Evolutionary conservation across 257 asterid species (phyloP).

Genomic region (Solanum chiquidenum): DNA sequence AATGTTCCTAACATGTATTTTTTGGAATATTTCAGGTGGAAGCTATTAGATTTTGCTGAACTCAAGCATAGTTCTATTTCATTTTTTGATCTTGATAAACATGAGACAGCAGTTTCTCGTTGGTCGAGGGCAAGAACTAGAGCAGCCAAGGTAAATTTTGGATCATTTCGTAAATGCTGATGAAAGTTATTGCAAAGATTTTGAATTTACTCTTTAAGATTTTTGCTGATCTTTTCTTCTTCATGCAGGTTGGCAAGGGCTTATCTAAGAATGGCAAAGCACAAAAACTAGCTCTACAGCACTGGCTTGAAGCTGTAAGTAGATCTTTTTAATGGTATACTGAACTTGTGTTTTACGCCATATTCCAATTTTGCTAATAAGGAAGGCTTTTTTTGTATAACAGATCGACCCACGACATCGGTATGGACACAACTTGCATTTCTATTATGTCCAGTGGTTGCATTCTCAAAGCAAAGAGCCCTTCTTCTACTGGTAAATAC

Average conservation of each 20-base stretch:
- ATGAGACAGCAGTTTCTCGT: constrained; percentile 79
- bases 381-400: not conserved
- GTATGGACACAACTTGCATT: constrained; percentile 88
- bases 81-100: constrained; percentile 76
- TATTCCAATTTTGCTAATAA: constrained; percentile 11
- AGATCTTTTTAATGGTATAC: not conserved
- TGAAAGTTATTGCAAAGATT: not conserved
- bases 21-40: constrained; percentile 39
- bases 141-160: constrained; percentile 73
- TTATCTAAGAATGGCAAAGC: constrained; percentile 79
- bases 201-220: not conserved
- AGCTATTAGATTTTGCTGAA: constrained; percentile 74
- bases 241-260: constrained; percentile 80
- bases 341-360: not conserved
- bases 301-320: constrained; percentile 98
- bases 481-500: constrained; percentile 80
- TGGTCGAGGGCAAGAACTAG: constrained; percentile 93
- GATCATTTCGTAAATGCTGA: not conserved
- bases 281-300: constrained; percentile 85
- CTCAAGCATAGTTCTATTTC: constrained; percentile 91
- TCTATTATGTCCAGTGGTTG: constrained; percentile 76
- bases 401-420: constrained; percentile 98
- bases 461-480: constrained; percentile 86
- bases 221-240: not conserved
- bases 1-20: not conserved